These are phyloP conservation scores for grape (Vitis vinifera) DNA, from an alignment of 164 flowering plant species.

Conservation along the genomic window ASM3070453v1 NC_081814.1:13367501-13368000, in stretches of 20 bases:
- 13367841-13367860: slow-evolving; percentile 89
- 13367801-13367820: slow-evolving; percentile 64
- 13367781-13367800: slow-evolving; percentile 73
- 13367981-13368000: slow-evolving; percentile 96
- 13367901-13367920: slow-evolving; percentile 99
- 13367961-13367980: slow-evolving; percentile 96
- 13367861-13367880: slow-evolving; percentile 98
- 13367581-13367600: slow-evolving; percentile 76
- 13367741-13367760: slow-evolving; percentile 95
- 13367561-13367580: slow-evolving; percentile 93
- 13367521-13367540: slow-evolving; percentile 73
- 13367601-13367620: slow-evolving; percentile 51
- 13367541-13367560: slow-evolving; percentile 95
- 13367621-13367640: slow-evolving; percentile 57
- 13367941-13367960: slow-evolving; percentile 98
- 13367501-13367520: slow-evolving; percentile 64
- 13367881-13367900: slow-evolving; percentile 99
- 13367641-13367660: slow-evolving; percentile 39
- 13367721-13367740: slow-evolving; percentile 75
- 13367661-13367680: slow-evolving; percentile 40
- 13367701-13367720: slow-evolving; percentile 34
- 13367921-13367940: slow-evolving; percentile 98
- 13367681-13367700: slow-evolving; percentile 33
- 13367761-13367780: slow-evolving; percentile 78
- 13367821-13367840: slow-evolving; percentile 85